Evolutionary conservation across 176 grass and related monocot genomes (phyloP).

Genomic region (Rhipidocladum racemiflorum): DNA sequence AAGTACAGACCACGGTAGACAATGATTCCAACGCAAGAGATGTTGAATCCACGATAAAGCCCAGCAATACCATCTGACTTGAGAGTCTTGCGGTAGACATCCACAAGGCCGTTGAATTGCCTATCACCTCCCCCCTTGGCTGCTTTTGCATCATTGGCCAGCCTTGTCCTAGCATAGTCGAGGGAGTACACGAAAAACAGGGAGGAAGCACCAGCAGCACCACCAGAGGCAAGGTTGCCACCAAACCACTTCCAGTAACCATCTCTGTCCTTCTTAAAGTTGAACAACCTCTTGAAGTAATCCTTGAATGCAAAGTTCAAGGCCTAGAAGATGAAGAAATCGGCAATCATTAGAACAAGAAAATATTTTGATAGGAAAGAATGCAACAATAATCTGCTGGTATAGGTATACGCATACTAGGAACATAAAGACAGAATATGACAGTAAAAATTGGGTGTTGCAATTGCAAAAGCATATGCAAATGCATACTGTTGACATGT

Average conservation of each 20-base stretch:
- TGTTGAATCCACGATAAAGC: conserved; percentile 93
- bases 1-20: conserved; percentile 97
- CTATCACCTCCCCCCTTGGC: conserved; percentile 86
- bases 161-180: conserved; percentile 84
- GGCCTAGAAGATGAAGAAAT: conserved; percentile 39
- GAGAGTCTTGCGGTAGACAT: conserved; percentile 88
- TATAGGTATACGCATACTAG: background rate
- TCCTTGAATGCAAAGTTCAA: conserved; percentile 99
- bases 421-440: background rate
- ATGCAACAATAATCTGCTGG: background rate
- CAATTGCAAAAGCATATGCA: background rate
- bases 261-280: conserved; percentile 91
- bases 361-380: background rate
- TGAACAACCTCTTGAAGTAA: conserved; percentile 96
- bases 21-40: conserved; percentile 92
- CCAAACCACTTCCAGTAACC: conserved; percentile 96
- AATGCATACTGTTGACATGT: background rate
- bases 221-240: conserved; percentile 94
- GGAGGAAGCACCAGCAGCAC: conserved; percentile 87
- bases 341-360: background rate
- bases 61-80: conserved; percentile 82
- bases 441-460: background rate
- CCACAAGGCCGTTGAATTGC: conserved; percentile 90
- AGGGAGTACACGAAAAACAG: conserved; percentile 88
- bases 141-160: conserved; percentile 80